A percentile compares a stretch with the other conserved stretches of the same genome.
phyloP scores from a whole-genome alignment of 2,329 filamentous ascomycete genomes.

The Aspergillus arachidicola region DNA sequence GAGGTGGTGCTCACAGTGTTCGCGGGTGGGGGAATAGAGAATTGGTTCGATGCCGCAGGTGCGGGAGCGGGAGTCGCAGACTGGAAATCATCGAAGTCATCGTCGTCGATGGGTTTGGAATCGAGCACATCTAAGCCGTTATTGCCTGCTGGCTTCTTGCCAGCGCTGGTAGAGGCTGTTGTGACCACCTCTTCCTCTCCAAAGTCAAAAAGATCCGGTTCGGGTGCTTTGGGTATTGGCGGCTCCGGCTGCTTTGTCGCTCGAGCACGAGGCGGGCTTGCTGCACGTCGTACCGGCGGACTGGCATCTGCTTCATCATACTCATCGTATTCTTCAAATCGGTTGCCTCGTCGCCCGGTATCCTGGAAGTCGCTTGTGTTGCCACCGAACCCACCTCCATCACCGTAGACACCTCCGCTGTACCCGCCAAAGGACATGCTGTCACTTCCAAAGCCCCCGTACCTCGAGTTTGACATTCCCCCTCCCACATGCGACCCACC shows the following conservation, averaged over 20 bases:
- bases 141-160: slow-evolving; percentile 48
- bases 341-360: slow-evolving; percentile 63
- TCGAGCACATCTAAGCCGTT: slow-evolving; percentile 53
- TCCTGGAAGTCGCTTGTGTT: slow-evolving; percentile 72
- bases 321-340: slow-evolving; percentile 97
- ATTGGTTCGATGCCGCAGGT: slow-evolving; percentile 38
- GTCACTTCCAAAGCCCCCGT: slow-evolving; percentile 91
- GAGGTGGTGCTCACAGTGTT: slow-evolving; percentile 51
- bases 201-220: slow-evolving; percentile 90
- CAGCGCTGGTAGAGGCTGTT: slow-evolving; percentile 44
- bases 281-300: slow-evolving; percentile 57
- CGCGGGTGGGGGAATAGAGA: slow-evolving; percentile 48
- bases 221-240: slow-evolving; percentile 75
- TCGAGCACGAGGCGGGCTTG: slow-evolving; percentile 40
- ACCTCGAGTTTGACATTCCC: slow-evolving; percentile 60
- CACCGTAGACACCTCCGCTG: slow-evolving; percentile 82
- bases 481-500: slow-evolving; percentile 69
- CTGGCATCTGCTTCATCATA: slow-evolving; percentile 74
- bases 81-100: slow-evolving; percentile 95
- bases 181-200: slow-evolving; percentile 69
- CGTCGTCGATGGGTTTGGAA: slow-evolving; percentile 63
- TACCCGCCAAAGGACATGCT: slow-evolving; percentile 65
- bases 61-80: slow-evolving; percentile 67
- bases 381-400: slow-evolving; percentile 90
- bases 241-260: slow-evolving; percentile 67